Conservation (phyloP, 2,329 filamentous ascomycete species). For the Colletotrichum agaves region DNA sequence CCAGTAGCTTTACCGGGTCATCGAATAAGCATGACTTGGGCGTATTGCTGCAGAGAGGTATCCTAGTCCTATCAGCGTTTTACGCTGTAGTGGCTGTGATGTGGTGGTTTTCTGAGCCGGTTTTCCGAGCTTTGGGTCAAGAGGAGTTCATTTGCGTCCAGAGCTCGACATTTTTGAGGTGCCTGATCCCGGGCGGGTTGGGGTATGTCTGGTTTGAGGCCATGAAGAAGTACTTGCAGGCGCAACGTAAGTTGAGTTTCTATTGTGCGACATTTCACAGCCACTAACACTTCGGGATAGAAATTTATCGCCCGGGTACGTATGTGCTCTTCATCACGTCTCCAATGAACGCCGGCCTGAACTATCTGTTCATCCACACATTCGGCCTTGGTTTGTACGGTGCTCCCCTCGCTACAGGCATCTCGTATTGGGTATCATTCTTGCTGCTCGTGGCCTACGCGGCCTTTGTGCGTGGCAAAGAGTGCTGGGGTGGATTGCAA, state of each 20-base stretch:
- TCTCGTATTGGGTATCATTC: conserved; percentile 89
- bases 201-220: conserved; percentile 90
- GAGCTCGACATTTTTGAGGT: conserved; percentile 77
- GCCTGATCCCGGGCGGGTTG: conserved; percentile 81
- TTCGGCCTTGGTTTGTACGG: conserved; percentile 79
- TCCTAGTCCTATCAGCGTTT: conserved; percentile 77
- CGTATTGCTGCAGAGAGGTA: conserved; percentile 79
- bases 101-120: conserved; percentile 78
- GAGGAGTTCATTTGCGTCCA: conserved; percentile 80
- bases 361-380: conserved; percentile 82
- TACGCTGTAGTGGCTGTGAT: conserved; percentile 78
- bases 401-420: conserved; percentile 82
- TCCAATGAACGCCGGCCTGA: conserved; percentile 82
- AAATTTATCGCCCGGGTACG: conserved; percentile 82
- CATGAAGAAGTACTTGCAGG: conserved; percentile 89
- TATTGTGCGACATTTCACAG: conserved; percentile 15
- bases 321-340: conserved; percentile 87
- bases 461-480: conserved; percentile 74
- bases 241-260: conserved; percentile 72
- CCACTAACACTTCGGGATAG: conserved; percentile 36
- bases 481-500: conserved; percentile 82
- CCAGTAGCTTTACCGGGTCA: conserved; percentile 83
- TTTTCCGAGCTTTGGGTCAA: conserved; percentile 81
- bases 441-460: conserved; percentile 79
- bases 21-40: conserved; percentile 83